Base-by-base conservation (phyloP, 495 filamentous ascomycete species). In the Penicillium turbatum region DNA sequence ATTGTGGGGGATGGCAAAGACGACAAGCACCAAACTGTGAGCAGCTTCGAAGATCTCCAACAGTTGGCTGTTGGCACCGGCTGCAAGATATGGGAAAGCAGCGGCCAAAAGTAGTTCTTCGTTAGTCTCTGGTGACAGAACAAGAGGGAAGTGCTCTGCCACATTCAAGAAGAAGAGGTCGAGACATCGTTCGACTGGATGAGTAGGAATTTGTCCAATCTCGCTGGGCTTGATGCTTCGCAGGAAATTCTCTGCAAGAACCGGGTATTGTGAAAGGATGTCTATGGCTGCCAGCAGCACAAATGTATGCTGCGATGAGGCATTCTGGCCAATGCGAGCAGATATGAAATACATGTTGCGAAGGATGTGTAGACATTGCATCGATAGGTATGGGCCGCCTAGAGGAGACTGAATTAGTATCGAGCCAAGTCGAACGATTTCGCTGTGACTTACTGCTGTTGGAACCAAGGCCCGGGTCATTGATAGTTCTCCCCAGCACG, bases 81-180 rank as follows among this genome's bases (percentile, higher is more conserved):
- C 77, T 30, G 82, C 79, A 9, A 97, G 82, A 67, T 97, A 96
- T 5, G 88, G 83, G 8, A 81, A 79, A 17, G 88, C 86, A 3
- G 88, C 84, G 12, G 82, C 77, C 36, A 96, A 72, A 27, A 96
- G 79, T 2, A 96, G 73, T 11, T 85, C 75, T 57, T 95, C 89
- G 62, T 82, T 87, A 16, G 79, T 75, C 8, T 74, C 62, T 2
- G 86, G 77, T 0, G 87, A 71, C 7, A 97, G 70, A 16, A 84
- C 70, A 16, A 89, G 70, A 0, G 88, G 86, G 63, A 97, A 87
- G 62, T 96, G 89, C 64, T 98, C 93, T 11, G 86, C 82, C 2
- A 82, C 83, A 64, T 96, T 96, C 38, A 98, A 81, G 70, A 95
- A 97, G 78, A 87, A 98, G 47, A 96, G 83, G 68, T 95, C 88